Conservation (phyloP, 352 stramenopile species). For the Phytophthora europaea region DNA sequence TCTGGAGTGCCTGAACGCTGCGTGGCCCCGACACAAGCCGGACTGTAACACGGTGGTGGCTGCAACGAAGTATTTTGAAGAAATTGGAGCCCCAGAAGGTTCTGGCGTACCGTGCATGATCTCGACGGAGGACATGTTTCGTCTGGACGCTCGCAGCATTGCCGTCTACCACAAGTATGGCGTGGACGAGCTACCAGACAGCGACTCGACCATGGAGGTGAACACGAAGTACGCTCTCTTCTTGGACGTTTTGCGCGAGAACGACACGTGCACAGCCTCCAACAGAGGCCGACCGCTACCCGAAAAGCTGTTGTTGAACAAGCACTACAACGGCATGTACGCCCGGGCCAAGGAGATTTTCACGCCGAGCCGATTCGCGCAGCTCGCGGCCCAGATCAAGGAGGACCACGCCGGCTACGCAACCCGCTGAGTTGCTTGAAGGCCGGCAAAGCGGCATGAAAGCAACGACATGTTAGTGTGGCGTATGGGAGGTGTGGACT, state of each 20-base stretch:
- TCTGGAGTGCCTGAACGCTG: constrained; percentile 22
- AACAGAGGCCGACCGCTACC: constrained; percentile 27
- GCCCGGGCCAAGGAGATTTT: constrained; percentile 28
- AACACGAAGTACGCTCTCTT: constrained; percentile 29
- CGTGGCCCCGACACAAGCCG: constrained; percentile 37
- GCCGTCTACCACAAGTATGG: constrained; percentile 22
- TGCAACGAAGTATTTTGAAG: constrained; percentile 15
- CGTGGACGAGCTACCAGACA: constrained; percentile 10
- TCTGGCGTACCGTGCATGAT: constrained; percentile 7
- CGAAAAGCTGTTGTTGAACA: constrained; percentile 42
- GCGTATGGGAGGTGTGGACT: background rate
- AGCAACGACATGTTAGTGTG: too few species aligned
- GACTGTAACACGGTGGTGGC: constrained; percentile 28
- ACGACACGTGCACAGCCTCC: constrained; percentile 21
- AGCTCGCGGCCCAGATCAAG: constrained; percentile 25
- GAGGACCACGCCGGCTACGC: constrained; percentile 1
- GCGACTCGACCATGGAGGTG: constrained; percentile 8
- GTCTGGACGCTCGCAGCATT: constrained; percentile 9
- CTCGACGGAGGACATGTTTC: constrained; percentile 1
- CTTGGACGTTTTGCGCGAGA: constrained; percentile 25
- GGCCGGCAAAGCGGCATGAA: too few species aligned
- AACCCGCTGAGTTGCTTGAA: background rate
- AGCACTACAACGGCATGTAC: constrained; percentile 38
- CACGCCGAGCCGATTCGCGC: constrained; percentile 21
- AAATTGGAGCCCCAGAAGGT: background rate